phyloP scores from a whole-genome alignment of 805 yeast genomes.

The Starmerella vitae region DNA sequence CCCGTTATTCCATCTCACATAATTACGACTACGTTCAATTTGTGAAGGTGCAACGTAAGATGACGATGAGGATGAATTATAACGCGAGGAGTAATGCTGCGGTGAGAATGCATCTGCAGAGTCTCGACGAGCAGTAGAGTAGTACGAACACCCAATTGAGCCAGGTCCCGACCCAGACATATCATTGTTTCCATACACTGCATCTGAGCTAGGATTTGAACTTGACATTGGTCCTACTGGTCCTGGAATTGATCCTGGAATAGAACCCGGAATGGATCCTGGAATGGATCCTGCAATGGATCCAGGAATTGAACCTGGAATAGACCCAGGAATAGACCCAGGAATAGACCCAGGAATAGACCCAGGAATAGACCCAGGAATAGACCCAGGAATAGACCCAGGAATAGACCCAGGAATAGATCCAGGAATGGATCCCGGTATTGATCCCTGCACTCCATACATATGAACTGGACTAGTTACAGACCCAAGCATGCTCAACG shows the following conservation, averaged over 20 bases:
- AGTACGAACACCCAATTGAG: background rate
- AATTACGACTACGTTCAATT: constrained; percentile 14
- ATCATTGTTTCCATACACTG: background rate
- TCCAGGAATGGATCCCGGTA: background rate
- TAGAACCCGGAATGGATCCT: constrained; percentile 3
- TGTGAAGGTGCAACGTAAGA: constrained; percentile 15
- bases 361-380: background rate
- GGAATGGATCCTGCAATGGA: constrained; percentile 3
- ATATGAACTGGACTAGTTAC: background rate
- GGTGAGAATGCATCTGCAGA: background rate
- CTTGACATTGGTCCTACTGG: background rate
- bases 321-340: background rate
- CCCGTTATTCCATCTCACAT: constrained; percentile 11
- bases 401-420: constrained; percentile 1
- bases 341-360: constrained; percentile 1
- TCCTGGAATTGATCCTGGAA: constrained; percentile 9
- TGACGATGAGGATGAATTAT: constrained; percentile 2
- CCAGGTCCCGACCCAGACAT: background rate
- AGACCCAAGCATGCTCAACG: background rate
- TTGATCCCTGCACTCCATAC: background rate
- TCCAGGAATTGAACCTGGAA: constrained; percentile 4
- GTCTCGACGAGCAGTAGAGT: background rate
- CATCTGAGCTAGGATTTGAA: constrained; percentile 4
- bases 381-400: constrained; percentile 3
- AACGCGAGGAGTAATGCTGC: background rate